phyloP scores from a whole-genome alignment of 2,329 filamentous ascomycete species.

The Diaporthe sp. region DNA sequence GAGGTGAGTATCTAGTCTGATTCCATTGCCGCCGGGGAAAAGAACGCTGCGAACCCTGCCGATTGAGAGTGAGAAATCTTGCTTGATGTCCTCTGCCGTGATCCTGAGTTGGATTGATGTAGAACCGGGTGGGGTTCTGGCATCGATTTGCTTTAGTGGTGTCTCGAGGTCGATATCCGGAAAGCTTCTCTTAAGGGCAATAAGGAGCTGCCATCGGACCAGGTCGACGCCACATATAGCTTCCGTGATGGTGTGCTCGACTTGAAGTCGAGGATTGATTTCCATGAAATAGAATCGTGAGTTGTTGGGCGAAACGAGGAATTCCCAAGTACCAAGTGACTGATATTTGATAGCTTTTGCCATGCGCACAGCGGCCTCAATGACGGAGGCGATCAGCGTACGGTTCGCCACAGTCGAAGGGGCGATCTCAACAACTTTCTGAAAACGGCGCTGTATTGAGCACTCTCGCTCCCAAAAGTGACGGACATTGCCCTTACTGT shows the following conservation, averaged over 20 bases:
- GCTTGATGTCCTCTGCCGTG: constrained; percentile 65
- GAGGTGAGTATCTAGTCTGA: constrained; percentile 67
- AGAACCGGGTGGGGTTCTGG: constrained; percentile 43
- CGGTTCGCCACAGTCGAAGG: constrained; percentile 62
- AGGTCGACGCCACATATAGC: constrained; percentile 63
- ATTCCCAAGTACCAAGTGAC: constrained; percentile 73
- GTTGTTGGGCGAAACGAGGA: constrained; percentile 62
- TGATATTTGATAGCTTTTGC: constrained; percentile 60
- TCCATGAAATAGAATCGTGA: constrained; percentile 68
- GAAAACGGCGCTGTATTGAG: constrained; percentile 68
- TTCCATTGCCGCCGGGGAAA: constrained; percentile 67
- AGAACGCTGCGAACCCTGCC: constrained; percentile 66
- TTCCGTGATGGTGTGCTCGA: constrained; percentile 72
- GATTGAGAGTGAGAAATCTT: constrained; percentile 66
- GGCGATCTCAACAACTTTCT: constrained; percentile 70
- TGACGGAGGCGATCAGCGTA: constrained; percentile 46
- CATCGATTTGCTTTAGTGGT: constrained; percentile 45
- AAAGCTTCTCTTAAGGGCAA: constrained; percentile 61
- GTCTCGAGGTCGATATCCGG: constrained; percentile 48
- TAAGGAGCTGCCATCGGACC: constrained; percentile 62
- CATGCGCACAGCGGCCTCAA: constrained; percentile 37
- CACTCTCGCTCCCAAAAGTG: constrained; percentile 72
- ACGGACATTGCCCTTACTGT: constrained; percentile 60
- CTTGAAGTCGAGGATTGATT: constrained; percentile 69
- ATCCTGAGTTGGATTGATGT: constrained; percentile 65